These are phyloP conservation scores for Aschersonia sp. DNA, from an alignment of 2,329 filamentous ascomycete species.

Conservation along the genomic window DNA sequence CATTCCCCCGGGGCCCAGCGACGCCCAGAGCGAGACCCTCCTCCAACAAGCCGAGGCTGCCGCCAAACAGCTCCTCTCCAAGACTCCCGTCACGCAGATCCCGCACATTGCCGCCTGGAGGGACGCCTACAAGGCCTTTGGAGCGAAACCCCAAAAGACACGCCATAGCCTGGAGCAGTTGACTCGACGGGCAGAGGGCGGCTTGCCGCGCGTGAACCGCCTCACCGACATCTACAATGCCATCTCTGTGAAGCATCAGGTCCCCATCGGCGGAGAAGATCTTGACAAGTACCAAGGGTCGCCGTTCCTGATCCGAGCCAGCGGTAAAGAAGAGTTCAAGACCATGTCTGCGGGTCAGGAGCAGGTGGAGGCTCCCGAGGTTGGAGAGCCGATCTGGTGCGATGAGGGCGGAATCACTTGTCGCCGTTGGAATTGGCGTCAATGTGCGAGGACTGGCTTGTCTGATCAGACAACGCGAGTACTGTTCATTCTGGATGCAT, in stretches of 20 bases:
- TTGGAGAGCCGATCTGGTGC: conserved; percentile 8
- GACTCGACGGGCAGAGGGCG: conserved; percentile 6
- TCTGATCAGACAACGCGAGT: conserved; percentile 2
- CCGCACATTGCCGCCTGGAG: conserved; percentile 8
- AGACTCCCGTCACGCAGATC: conserved; percentile 5
- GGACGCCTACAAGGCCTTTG: conserved; percentile 7
- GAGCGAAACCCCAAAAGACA: conserved; percentile 6
- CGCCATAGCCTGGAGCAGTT: conserved; percentile 8
- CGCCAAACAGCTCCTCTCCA: conserved; percentile 1
- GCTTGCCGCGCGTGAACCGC: conserved; percentile 8
- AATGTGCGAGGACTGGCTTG: conserved; percentile 7
- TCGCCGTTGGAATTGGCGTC: conserved; percentile 9
- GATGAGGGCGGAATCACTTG: conserved; percentile 8
- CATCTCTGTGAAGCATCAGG: conserved; percentile 9
- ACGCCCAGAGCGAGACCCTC: conserved; percentile 6
- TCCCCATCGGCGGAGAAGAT: conserved; percentile 8
- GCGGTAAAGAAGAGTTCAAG: conserved; percentile 2
- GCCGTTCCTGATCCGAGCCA: conserved; percentile 6
- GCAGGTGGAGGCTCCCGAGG: conserved; percentile 2
- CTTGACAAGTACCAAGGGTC: conserved; percentile 8
- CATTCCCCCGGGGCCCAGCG: conserved; percentile 6
- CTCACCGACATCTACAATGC: conserved; percentile 10
- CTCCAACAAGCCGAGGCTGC: conserved; percentile 6
- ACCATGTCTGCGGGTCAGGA: conserved; percentile 1
- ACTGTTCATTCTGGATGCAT: background rate